Base-by-base conservation (phyloP, 352 stramenopile species). In the Pythium pectinolyticum region DNA sequence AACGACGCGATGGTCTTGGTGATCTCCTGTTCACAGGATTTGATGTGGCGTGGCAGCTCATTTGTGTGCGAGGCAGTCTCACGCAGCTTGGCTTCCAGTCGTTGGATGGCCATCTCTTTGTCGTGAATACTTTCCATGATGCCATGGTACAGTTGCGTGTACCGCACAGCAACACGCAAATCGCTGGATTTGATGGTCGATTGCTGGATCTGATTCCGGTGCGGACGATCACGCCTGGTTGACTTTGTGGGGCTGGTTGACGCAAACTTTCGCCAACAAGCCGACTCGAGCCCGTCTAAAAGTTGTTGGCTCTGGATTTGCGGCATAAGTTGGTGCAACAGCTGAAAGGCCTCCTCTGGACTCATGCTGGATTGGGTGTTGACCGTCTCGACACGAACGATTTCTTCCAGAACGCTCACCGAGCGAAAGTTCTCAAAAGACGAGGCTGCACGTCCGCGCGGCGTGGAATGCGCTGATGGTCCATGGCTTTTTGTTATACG, bases 1-100 rank as follows among this genome's bases (percentile, higher is more conserved):
- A 69, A 73, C 22, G 66, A 73, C 14, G 59, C 56, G 39, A 73
- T 73, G 20, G 66, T 73, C 28, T 48, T 50, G 32, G 41, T 60
- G 56, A 69, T 73, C 41, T 63, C 54, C 12, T 63, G 60, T 22
- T 73, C 57, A 17, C 60, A 49, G 8, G n/a, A 41, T 20, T 56
- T 22, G 61, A 73, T 69, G 14, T 37, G 56, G 7, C 54, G 47
- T 3, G 66, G 66, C 25, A 73, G 41, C n/a, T 58, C 53, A 35
- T 66, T 68, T 12, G 60, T 69, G 50, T 57, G 54, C 7, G 19
- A 8, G 0, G 24, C 40, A 2, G 57, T 61, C 54, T 73, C 55
- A 9, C 47, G 54, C 17, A 68, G 22, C 17, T 41, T 47, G 2
- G 6, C 24, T 34, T 69, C 66, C 1, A 73, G 66, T 3, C 30